Percentiles rank a stretch among this genome's conserved stretches.
These are phyloP conservation scores for Phytopythium sindhum DNA, from an alignment of 352 stramenopile genomes.

Conservation along the genomic window DNA sequence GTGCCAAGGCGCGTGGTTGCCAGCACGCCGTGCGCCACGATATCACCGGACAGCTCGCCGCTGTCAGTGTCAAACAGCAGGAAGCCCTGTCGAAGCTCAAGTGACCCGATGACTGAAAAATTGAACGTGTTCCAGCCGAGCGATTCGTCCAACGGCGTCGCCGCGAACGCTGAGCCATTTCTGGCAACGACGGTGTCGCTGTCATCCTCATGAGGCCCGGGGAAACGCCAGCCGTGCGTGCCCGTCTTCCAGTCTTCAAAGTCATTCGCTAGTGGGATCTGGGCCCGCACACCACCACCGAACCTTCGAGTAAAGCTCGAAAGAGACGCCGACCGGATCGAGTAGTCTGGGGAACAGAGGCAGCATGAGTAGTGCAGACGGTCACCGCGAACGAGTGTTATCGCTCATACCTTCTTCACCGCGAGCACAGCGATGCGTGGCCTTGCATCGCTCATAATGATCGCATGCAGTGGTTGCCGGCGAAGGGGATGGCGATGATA, in stretches of 20 bases:
- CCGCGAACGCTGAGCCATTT: neutral
- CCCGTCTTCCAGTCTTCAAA: constrained; percentile 97
- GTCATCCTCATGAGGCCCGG: constrained; percentile 11
- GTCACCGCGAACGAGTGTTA: neutral
- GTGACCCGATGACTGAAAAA: constrained; percentile 66
- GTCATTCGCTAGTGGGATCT: constrained; percentile 86
- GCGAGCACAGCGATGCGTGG: constrained; percentile 89
- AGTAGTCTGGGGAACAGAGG: constrained; percentile 65
- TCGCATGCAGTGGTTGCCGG: constrained; percentile 24
- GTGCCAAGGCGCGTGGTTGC: constrained; percentile 66
- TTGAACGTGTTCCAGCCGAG: constrained; percentile 61
- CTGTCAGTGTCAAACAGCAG: constrained; percentile 75
- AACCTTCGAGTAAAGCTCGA: constrained; percentile 87
- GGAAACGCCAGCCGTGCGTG: constrained; percentile 65
- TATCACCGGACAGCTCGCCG: constrained; percentile 48
- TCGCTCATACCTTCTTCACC: constrained; percentile 66
- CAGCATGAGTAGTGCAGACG: neutral
- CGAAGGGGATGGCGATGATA: constrained; percentile 40
- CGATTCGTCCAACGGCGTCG: constrained; percentile 13
- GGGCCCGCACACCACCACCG: constrained; percentile 55
- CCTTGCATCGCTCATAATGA: constrained; percentile 94
- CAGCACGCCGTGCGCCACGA: constrained; percentile 58
- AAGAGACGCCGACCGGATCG: constrained; percentile 57
- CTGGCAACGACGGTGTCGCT: constrained; percentile 1
- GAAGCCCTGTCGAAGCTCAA: constrained; percentile 74